Evolutionary conservation across 73 alveolate species (phyloP).

Genomic region (Stentor coeruleus): DNA sequence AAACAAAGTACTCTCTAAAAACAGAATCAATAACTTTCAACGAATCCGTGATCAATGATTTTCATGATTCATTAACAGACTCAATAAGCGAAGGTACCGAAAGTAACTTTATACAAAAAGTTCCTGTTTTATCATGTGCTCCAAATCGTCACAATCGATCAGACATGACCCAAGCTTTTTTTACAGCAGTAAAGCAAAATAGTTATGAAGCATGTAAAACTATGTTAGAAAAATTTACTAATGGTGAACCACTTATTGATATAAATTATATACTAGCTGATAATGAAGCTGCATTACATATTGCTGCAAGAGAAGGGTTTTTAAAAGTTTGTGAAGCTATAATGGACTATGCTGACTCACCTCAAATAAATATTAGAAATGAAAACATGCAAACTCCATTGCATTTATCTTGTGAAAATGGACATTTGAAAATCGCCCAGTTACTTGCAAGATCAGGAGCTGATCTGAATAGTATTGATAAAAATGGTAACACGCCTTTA

Average conservation of each 20-base stretch:
- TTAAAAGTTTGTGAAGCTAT: slow-evolving; percentile 30
- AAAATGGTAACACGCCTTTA: slow-evolving; percentile 15
- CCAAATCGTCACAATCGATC: background rate
- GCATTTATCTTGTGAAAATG: slow-evolving; percentile 27
- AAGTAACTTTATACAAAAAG: background rate
- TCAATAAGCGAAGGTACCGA: background rate
- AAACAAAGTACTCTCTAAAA: background rate
- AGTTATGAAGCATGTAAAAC: background rate
- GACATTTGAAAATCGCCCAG: slow-evolving; percentile 22
- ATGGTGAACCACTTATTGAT: background rate
- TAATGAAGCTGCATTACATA: background rate
- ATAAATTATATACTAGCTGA: background rate
- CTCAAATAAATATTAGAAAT: background rate
- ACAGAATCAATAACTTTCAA: background rate
- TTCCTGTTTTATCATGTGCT: background rate
- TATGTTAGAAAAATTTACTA: background rate
- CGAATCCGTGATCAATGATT: background rate
- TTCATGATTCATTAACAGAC: no score
- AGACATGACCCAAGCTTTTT: background rate
- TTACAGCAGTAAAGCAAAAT: background rate
- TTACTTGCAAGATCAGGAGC: slow-evolving; percentile 32
- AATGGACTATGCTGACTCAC: slow-evolving; percentile 29
- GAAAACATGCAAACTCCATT: slow-evolving; percentile 23
- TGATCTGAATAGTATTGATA: slow-evolving; percentile 26
- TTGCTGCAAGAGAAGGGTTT: slow-evolving; percentile 39